Conservation (phyloP, 371 early-diverging fungal genomes). For the Encephalitozoon romaleae region DNA sequence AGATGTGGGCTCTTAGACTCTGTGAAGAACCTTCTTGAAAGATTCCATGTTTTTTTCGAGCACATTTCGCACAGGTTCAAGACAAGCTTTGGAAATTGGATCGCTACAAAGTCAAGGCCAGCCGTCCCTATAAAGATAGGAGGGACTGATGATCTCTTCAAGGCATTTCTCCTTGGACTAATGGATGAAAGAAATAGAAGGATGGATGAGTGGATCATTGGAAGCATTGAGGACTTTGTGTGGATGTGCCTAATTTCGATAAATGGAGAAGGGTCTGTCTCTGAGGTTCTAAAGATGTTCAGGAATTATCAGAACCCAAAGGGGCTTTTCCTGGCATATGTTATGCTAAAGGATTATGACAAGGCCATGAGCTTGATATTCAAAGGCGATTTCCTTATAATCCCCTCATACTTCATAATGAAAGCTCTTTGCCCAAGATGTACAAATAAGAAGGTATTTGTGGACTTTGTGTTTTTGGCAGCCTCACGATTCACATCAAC, state of each 20-base stretch:
- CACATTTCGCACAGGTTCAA: conserved; percentile 25
- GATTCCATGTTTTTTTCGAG: conserved; percentile 39
- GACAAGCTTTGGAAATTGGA: conserved; percentile 9
- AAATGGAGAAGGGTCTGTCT: neutral
- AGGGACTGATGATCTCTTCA: conserved; percentile 45
- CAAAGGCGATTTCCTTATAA: conserved; percentile 22
- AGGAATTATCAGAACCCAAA: conserved; percentile 25
- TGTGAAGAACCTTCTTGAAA: conserved; percentile 20
- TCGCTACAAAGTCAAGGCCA: neutral
- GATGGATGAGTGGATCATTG: conserved; percentile 26
- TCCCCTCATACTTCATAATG: conserved; percentile 38
- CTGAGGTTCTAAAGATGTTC: conserved; percentile 17
- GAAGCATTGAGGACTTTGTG: conserved; percentile 49
- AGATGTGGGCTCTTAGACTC: conserved; percentile 40
- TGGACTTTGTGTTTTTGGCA: conserved; percentile 48
- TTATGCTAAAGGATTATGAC: conserved; percentile 41
- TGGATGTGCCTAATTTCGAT: conserved; percentile 33
- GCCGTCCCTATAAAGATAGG: neutral
- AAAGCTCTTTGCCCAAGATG: conserved; percentile 28
- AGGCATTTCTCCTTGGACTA: conserved; percentile 33
- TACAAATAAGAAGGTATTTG: conserved; percentile 25
- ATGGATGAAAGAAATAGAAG: conserved; percentile 6
- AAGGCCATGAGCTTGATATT: conserved; percentile 29
- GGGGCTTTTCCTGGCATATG: conserved; percentile 32
- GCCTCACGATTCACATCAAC: conserved; percentile 4